Percentiles rank a stretch among this genome's conserved stretches.
Conservation (phyloP, 177 flowering plant genomes). For the Vitis hybrid region DNA sequence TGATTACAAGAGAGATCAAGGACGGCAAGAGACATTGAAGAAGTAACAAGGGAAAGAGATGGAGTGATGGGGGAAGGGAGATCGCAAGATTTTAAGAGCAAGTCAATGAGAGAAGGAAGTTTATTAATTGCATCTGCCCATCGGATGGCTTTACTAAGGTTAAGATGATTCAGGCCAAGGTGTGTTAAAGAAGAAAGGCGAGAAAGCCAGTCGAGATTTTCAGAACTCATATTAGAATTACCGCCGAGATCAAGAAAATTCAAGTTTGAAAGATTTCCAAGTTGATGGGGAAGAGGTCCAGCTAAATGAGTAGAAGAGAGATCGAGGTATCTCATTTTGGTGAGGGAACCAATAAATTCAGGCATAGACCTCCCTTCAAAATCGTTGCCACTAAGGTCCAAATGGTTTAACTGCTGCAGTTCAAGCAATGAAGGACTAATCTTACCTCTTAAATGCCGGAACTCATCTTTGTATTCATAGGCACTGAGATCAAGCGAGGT, state of each 20-base stretch:
- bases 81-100: slow-evolving; percentile 3
- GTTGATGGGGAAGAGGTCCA: slow-evolving; percentile 26
- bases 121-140: slow-evolving; percentile 6
- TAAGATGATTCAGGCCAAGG: slow-evolving; percentile 5
- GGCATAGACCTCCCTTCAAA: slow-evolving; percentile 20
- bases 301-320: slow-evolving; percentile 6
- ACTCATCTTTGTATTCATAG: too few species aligned
- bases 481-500: slow-evolving; percentile 14
- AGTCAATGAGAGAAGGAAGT: slow-evolving; percentile 12
- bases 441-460: slow-evolving; percentile 5
- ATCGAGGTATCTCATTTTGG: slow-evolving; percentile 12
- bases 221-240: neutral
- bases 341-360: slow-evolving; percentile 24
- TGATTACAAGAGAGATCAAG: slow-evolving; percentile 13
- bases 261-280: slow-evolving; percentile 30
- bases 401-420: slow-evolving; percentile 15
- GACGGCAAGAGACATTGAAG: slow-evolving; percentile 1
- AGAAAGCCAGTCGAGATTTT: slow-evolving; percentile 21
- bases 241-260: slow-evolving; percentile 18
- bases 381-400: slow-evolving; percentile 27
- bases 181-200: neutral
- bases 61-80: slow-evolving; percentile 3
- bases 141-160: neutral
- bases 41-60: slow-evolving; percentile 1
- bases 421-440: slow-evolving; percentile 22